A percentile compares a stretch with the other conserved stretches of the same genome.
Conservation (phyloP, 2,329 filamentous ascomycete species). For the Clonostachys byssicola region DNA sequence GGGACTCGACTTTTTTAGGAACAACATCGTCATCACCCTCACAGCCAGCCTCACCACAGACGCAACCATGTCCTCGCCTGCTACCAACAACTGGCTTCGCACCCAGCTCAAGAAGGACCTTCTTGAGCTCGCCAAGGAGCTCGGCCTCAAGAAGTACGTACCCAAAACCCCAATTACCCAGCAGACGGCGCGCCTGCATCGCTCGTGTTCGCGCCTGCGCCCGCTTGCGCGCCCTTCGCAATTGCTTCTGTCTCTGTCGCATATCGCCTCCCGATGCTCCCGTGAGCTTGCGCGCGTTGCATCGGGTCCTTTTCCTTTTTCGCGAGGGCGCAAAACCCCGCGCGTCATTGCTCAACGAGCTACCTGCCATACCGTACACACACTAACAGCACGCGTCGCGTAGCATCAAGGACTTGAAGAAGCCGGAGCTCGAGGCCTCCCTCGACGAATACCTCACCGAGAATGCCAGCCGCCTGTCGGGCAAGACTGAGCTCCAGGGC, state of each 20-base stretch:
- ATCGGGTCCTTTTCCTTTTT: not conserved
- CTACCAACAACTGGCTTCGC: conserved; percentile 67
- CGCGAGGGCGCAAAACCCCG: not conserved
- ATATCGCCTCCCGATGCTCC: too few relatives aligned
- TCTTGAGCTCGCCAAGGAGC: conserved; percentile 65
- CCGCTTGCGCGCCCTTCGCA: too few relatives aligned
- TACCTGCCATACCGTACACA: not conserved
- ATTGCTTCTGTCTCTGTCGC: too few relatives aligned
- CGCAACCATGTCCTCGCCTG: conserved; percentile 16
- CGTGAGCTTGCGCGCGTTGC: not conserved
- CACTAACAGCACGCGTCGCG: not conserved
- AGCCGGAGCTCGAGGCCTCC: conserved; percentile 71
- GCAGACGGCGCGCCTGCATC: not conserved
- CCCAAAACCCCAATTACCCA: conserved; percentile 1
- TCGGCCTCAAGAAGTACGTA: conserved; percentile 70
- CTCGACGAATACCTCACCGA: conserved; percentile 70
- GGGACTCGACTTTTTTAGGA: too few relatives aligned
- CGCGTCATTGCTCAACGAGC: not conserved
- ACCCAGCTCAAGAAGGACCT: conserved; percentile 81
- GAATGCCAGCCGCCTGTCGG: conserved; percentile 61
- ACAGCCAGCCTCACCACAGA: too few relatives aligned
- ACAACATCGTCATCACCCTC: too few relatives aligned
- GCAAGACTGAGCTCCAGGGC: conserved; percentile 60
- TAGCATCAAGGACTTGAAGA: conserved; percentile 69
- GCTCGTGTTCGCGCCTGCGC: too few relatives aligned